Percentiles rank a stretch among this genome's conserved stretches.
phyloP scores from a whole-genome alignment of 257 asterid species.

The Solanum clarkiae region DNA sequence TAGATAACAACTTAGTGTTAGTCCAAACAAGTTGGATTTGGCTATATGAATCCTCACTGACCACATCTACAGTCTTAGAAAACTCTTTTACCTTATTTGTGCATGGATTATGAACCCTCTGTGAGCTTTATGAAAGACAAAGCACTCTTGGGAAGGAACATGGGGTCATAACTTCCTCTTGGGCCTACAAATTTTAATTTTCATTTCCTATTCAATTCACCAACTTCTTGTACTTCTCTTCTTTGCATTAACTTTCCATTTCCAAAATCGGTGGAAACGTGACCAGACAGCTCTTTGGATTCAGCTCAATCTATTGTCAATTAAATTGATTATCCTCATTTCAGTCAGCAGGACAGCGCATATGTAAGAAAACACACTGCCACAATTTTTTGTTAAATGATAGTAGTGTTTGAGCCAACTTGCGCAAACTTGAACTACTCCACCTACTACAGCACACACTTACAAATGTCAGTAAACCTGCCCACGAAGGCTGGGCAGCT shows the following conservation, averaged over 20 bases:
- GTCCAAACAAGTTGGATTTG: neutral
- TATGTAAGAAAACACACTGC: neutral
- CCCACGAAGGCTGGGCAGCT: neutral
- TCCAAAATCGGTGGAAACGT: neutral
- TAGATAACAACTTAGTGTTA: neutral
- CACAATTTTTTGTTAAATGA: neutral
- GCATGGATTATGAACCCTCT: neutral
- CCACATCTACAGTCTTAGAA: neutral
- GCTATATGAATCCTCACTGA: neutral
- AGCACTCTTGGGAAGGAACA: neutral
- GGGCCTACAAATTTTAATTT: neutral
- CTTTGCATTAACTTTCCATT: neutral
- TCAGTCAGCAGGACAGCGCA: neutral
- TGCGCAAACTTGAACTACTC: neutral
- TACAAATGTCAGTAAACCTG: neutral
- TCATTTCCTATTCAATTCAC: neutral
- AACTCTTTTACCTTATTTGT: neutral
- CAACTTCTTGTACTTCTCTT: neutral
- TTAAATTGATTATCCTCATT: neutral
- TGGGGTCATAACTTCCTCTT: neutral
- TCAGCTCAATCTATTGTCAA: neutral
- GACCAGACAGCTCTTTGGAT: neutral
- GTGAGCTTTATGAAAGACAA: neutral
- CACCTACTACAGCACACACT: neutral
- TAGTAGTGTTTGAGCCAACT: neutral